Percentiles rank a stretch among this genome's conserved stretches.
These are phyloP conservation scores for Irpex sp. DNA, from an alignment of 1,284 basidiomycete species.

Conservation along the genomic window DNA sequence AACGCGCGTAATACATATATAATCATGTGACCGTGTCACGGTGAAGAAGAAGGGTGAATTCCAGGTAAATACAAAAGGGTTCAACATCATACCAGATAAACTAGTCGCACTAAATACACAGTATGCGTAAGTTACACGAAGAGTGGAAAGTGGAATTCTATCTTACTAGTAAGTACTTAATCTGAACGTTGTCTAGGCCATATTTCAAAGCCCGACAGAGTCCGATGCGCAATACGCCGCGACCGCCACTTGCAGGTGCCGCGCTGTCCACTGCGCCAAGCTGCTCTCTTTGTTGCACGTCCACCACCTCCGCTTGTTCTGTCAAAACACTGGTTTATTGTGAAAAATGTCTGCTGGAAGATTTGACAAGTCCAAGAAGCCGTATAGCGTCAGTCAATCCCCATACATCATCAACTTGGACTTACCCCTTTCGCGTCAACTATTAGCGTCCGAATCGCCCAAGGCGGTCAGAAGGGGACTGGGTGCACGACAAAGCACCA, in stretches of 20 bases:
- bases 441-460: constrained; percentile 46
- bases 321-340: constrained; percentile 2
- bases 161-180: background rate
- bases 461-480: constrained; percentile 52
- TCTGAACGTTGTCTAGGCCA: background rate
- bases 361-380: constrained; percentile 36
- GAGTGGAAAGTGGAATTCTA: background rate
- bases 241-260: background rate
- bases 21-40: constrained; percentile 6
- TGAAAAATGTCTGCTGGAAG: constrained; percentile 10
- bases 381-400: constrained; percentile 42
- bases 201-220: background rate
- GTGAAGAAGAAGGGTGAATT: background rate
- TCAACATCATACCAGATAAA: too few species aligned
- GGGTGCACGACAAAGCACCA: constrained; percentile 68
- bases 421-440: constrained; percentile 3
- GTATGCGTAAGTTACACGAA: background rate
- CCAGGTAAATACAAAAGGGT: too few species aligned
- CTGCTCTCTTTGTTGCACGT: background rate
- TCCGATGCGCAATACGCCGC: constrained; percentile 1
- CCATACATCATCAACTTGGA: background rate
- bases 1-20: background rate
- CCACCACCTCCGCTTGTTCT: constrained; percentile 2
- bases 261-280: background rate
- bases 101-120: too few species aligned